phyloP scores from a whole-genome alignment of 2,329 filamentous ascomycete genomes.

The Paraconiothyrium brasiliense region DNA sequence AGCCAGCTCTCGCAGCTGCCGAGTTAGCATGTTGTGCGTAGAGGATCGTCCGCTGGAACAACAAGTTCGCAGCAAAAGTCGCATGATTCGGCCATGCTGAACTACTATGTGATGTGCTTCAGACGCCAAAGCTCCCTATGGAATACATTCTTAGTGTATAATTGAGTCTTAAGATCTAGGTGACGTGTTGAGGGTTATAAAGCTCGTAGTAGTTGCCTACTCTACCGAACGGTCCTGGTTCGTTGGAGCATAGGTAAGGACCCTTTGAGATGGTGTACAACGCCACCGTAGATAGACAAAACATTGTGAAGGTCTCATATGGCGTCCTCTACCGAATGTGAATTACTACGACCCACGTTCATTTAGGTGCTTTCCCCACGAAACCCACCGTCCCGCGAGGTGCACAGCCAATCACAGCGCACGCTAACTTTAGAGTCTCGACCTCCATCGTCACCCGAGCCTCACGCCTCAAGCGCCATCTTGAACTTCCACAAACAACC shows the following conservation, averaged over 20 bases:
- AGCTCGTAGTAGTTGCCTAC: no score
- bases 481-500: not conserved
- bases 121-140: no score
- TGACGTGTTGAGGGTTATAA: no score
- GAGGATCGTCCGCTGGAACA: not conserved
- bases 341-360: not conserved
- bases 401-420: not conserved
- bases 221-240: no score
- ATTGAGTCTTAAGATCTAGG: no score
- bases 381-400: not conserved
- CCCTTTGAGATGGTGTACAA: no score
- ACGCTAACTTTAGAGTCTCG: not conserved
- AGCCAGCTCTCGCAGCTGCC: not conserved
- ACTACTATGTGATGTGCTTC: not conserved
- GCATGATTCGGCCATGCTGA: not conserved
- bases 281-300: no score
- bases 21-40: not conserved
- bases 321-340: no score
- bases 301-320: no score
- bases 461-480: constrained; percentile 5
- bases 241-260: no score
- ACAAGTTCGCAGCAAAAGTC: not conserved
- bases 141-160: no score
- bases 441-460: constrained; percentile 14
- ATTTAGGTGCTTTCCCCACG: not conserved